Base-by-base conservation (phyloP, 2,329 filamentous ascomycete genomes). In the Aspergillus proliferans region DNA sequence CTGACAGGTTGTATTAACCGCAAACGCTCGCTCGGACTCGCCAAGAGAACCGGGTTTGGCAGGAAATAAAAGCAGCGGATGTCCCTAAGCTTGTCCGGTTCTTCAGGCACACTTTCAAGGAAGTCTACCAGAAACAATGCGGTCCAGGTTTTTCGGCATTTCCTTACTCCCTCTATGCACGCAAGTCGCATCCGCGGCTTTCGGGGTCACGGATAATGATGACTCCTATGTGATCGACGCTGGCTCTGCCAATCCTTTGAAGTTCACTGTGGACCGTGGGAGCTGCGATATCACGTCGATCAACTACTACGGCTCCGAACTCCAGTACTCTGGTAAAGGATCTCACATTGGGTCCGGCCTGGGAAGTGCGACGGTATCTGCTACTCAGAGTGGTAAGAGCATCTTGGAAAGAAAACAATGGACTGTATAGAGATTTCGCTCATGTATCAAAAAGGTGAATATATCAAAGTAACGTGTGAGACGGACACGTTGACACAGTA, bases 261-360 rank as follows among this genome's bases (percentile, higher is more conserved):
- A 75, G 34, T 76, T 81, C 54, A 75, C 74, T 3, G 73, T 82
- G 45, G 75, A 69, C 54, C 70, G 74, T 43, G 71, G 70, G 14
- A 83, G 70, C 61, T 84, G 82, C 55, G 83, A 85, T 56, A 81
- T 86, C 62, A 83, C 76, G 12, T 84, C 81, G 0, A 79, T 86
- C 62, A 75, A 76, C 47, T 85, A 76, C 60, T 76, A 78, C 21
- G 77, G 79, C 51, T 72, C 74, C 40, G 79, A 86, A 60, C 73
- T 82, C 6, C 83, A 85, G 63, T 79, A 80, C 55, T 53, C 66
- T 6, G 63, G 65, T 43, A 73, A 73, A 42, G 73, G 72, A 21
- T 78, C 76, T n/a, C 81, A 84, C 48, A 79, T 84, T 49, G 70
- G 71, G 22, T 83, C 80, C 14, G 81, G 81, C 8, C 72, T 84